Base-by-base conservation (phyloP, 148 eudicot genomes). In the Vaccinium myrtillus region DNA sequence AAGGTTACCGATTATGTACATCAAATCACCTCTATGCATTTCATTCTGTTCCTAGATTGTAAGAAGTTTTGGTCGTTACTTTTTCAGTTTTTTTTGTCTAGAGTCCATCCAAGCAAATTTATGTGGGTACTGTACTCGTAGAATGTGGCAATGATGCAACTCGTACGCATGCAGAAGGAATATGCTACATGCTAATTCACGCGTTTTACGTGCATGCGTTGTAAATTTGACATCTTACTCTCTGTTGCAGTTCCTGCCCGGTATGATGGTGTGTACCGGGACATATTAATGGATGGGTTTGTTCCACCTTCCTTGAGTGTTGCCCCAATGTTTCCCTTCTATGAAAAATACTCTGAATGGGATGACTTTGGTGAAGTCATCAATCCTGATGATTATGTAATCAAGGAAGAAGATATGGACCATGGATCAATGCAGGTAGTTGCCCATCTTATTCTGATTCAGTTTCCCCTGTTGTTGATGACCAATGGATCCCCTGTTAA, bases 321-420 rank as follows among this genome's bases (percentile, higher is more conserved):
- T 75, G 93, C 98, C 84, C 98, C 98, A 77, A 97, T 97, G 99
- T 97, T 97, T 75, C 99, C 98, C 18, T 90, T 89, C 50, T 94
- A 87, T 90, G 95, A 94, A 21, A 86, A 83, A 78, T 86, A 90
- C 48, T 88, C 89, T 16, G 94, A 91, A 82, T 97, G 99, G 99
- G 98, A 95, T 93, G 99, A 97, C 91, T 97, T 92, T 93, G 99
- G 99, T 83, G 99, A 97, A 88, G 92, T 95, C 83, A 94, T 97
- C 82, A 92, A 95, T 85, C 96, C 98, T 54, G 98, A 95, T 89
- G 99, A 96, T 90, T 96, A 95, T 89, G 89, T 88, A 85, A 88
- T 93, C 81, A 94, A 94, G 87, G 98, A 95, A 77, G 98, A 95
- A 83, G 92, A 97, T 87, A 91, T 94, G 97, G 98, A 91, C 58